Base-by-base conservation (phyloP, 192 early-diverging fungal species). In the Coemansia sp. region DNA sequence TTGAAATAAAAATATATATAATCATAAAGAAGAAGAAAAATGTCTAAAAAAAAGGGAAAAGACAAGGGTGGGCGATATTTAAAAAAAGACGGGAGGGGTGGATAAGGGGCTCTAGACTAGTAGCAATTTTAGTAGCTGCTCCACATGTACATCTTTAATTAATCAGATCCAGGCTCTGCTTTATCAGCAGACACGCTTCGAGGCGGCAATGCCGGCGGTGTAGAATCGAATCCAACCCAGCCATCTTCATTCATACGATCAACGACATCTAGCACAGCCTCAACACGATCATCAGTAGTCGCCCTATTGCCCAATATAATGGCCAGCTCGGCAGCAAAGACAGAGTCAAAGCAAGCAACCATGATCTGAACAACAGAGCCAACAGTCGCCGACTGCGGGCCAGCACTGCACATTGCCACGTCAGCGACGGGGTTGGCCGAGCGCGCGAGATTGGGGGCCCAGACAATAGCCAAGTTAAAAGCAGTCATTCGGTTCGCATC, bases 381-480 rank as follows among this genome's bases (percentile, higher is more conserved):
- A 1, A 76, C 78, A 7, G 74, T 81, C 4, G 74, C 45, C 17
- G 74, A 67, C 1, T 5, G 29, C 1, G 68, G 65, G 2, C 78
- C 78, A 0, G 70, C 58, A 2, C 17, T 48, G 32, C 80, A 85
- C 84, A 85, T 85, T 0, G 61, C 38, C 32, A 82, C 72, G 53
- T 85, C 84, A 17, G 66, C 62, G 10, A 71, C 48, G n/a, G 80
- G 84, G 60, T 75, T 74, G 9, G 31, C 64, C 2, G 84, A 78
- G 27, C 75, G 78, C 19, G 94, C 87, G 63, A 98, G 76, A 65
- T 95, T 98, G 8, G 94, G 94, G 5, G 93, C 83, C 86, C 93
- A 93, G 12, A 96, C 91, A 27, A 95, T 84, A 0, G 93, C 91
- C 64, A 98, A 75, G 66, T 94, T 98, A 57, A 87, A 80, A 4